These are phyloP conservation scores for Diaporthe sp. DNA, from an alignment of 2,329 filamentous ascomycete species.

Conservation along the genomic window DNA sequence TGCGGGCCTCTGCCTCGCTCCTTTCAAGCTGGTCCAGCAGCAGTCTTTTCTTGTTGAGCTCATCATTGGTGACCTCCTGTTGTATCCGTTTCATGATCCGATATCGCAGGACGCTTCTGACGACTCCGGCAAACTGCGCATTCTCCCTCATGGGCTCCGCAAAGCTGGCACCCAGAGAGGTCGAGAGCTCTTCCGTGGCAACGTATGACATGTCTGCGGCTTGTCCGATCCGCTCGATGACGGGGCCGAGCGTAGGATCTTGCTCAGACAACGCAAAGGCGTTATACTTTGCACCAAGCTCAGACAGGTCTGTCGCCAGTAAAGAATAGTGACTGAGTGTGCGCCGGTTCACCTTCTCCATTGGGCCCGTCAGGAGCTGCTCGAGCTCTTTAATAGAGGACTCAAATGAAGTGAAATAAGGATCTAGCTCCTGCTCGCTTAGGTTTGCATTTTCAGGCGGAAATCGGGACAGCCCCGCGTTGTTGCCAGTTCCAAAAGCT, in stretches of 20 bases:
- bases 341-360: conserved; percentile 96
- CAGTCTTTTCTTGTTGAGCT: conserved; percentile 86
- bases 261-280: conserved; percentile 96
- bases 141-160: conserved; percentile 98
- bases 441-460: conserved; percentile 82
- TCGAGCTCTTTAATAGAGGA: conserved; percentile 93
- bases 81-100: conserved; percentile 94
- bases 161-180: conserved; percentile 90
- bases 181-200: conserved; percentile 90
- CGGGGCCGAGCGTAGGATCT: conserved; percentile 86
- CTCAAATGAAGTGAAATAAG: conserved; percentile 96
- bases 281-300: conserved; percentile 95
- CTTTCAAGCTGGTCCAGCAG: conserved; percentile 90
- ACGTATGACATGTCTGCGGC: conserved; percentile 97
- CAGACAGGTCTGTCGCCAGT: conserved; percentile 88
- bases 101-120: conserved; percentile 89
- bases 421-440: conserved; percentile 91
- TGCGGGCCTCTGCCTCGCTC: conserved; percentile 91
- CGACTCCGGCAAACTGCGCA: conserved; percentile 95
- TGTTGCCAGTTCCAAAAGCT: conserved; percentile 53
- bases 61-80: conserved; percentile 96
- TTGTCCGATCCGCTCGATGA: conserved; percentile 94
- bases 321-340: conserved; percentile 88
- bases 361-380: conserved; percentile 86
- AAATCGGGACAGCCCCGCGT: conserved; percentile 81